Evolutionary conservation across 2,329 filamentous ascomycete species (phyloP).

Genomic region (Penicillium sp.): DNA sequence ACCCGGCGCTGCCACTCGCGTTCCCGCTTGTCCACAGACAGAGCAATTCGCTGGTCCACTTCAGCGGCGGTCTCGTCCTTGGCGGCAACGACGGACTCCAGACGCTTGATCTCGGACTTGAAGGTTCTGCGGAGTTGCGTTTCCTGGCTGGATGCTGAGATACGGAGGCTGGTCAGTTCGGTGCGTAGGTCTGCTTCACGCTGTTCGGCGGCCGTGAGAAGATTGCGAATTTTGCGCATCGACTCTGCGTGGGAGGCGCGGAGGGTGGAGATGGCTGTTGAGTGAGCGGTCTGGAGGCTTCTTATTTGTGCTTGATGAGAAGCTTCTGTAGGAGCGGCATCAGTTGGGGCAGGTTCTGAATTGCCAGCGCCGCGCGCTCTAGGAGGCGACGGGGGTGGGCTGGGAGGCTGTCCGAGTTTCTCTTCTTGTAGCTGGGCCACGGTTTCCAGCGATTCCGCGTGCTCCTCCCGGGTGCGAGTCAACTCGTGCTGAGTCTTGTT

Average conservation of each 20-base stretch:
- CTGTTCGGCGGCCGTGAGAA: constrained; percentile 34
- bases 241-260: constrained; percentile 40
- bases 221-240: constrained; percentile 35
- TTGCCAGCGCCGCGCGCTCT: constrained; percentile 8
- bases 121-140: constrained; percentile 28
- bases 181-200: constrained; percentile 36
- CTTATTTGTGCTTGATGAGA: constrained; percentile 37
- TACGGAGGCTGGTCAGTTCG: constrained; percentile 32
- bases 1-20: constrained; percentile 44
- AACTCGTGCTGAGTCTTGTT: constrained; percentile 33
- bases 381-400: constrained; percentile 32
- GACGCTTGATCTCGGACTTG: constrained; percentile 33
- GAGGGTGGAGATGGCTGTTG: constrained; percentile 36
- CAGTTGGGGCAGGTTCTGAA: constrained; percentile 6
- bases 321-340: constrained; percentile 27
- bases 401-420: constrained; percentile 28
- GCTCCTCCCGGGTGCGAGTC: constrained; percentile 30
- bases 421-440: constrained; percentile 32
- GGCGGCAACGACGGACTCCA: constrained; percentile 36
- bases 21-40: constrained; percentile 43
- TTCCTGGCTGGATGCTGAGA: constrained; percentile 21
- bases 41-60: constrained; percentile 41
- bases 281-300: constrained; percentile 38
- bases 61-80: constrained; percentile 43
- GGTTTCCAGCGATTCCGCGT: constrained; percentile 32